Evolutionary conservation across 225 moss, liverwort and hornwort genomes (phyloP).

Genomic region (Asterella californica): DNA sequence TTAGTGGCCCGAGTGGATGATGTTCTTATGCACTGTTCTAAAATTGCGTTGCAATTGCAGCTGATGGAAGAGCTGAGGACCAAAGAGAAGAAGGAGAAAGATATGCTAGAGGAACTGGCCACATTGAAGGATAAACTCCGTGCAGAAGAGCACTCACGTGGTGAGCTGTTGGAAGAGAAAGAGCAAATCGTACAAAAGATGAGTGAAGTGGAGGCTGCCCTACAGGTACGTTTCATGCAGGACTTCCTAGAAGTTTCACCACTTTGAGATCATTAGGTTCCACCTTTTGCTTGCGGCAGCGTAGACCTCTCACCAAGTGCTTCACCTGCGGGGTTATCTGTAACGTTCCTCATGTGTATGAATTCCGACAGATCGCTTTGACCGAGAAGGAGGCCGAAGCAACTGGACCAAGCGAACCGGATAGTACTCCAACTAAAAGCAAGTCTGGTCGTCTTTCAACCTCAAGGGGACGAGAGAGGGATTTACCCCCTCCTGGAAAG

Average conservation of each 20-base stretch:
- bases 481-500: conserved; percentile 64
- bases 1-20: background rate
- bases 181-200: conserved; percentile 68
- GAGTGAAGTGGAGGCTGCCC: conserved; percentile 59
- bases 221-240: conserved; percentile 35
- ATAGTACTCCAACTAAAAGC: conserved; percentile 57
- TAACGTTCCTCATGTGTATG: background rate
- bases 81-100: conserved; percentile 84
- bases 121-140: conserved; percentile 73
- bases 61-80: conserved; percentile 71
- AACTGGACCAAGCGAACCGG: conserved; percentile 54
- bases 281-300: conserved; percentile 3
- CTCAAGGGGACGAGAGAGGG: conserved; percentile 61
- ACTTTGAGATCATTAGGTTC: background rate
- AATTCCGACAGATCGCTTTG: conserved; percentile 43
- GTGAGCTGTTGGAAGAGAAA: conserved; percentile 72
- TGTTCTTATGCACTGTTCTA: background rate
- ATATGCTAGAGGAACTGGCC: conserved; percentile 78
- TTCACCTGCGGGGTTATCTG: background rate
- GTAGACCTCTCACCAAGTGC: background rate
- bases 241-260: background rate
- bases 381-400: conserved; percentile 65
- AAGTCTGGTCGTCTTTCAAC: conserved; percentile 41
- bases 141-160: conserved; percentile 73
- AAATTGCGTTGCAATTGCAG: conserved; percentile 32